phyloP scores from a whole-genome alignment of 129 eudicot genomes.

The Mikania micrantha region DNA sequence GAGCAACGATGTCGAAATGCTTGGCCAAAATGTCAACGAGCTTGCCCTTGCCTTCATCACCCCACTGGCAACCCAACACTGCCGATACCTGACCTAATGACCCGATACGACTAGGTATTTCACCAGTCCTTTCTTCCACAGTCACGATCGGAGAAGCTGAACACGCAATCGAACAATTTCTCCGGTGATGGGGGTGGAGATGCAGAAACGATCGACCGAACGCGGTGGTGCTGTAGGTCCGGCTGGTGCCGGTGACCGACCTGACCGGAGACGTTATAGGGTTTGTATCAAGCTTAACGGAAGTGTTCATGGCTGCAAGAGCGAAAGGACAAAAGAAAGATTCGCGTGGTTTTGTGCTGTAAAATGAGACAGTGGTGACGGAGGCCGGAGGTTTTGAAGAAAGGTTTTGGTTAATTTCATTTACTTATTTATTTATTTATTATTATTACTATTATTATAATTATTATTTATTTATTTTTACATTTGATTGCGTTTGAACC shows the following conservation, averaged over 20 bases:
- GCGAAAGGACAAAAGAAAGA: background rate
- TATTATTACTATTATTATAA: too few relatives aligned
- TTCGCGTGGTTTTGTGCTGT: constrained; percentile 15
- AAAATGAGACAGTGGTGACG: background rate
- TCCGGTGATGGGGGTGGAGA: background rate
- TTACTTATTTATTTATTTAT: too few relatives aligned
- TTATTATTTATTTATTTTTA: too few relatives aligned
- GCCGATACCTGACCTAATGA: constrained; percentile 80
- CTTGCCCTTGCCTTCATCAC: constrained; percentile 98
- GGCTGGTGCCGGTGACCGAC: constrained; percentile 8
- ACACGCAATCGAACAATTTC: constrained; percentile 19
- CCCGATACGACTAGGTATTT: constrained; percentile 44
- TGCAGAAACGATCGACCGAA: background rate
- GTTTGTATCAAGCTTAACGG: constrained; percentile 33
- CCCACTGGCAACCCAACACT: constrained; percentile 97
- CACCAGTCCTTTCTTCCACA: constrained; percentile 18
- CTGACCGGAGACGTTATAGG: constrained; percentile 5
- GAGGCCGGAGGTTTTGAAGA: background rate
- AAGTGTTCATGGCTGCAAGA: constrained; percentile 22
- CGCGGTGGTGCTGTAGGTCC: background rate
- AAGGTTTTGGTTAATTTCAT: background rate
- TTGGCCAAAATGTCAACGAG: constrained; percentile 89
- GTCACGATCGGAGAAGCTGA: constrained; percentile 19
- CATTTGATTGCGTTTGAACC: too few relatives aligned
- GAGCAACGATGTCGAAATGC: constrained; percentile 89